Evolutionary conservation across 257 asterid species (phyloP).

Genomic region (Fraxinus excelsior): DNA sequence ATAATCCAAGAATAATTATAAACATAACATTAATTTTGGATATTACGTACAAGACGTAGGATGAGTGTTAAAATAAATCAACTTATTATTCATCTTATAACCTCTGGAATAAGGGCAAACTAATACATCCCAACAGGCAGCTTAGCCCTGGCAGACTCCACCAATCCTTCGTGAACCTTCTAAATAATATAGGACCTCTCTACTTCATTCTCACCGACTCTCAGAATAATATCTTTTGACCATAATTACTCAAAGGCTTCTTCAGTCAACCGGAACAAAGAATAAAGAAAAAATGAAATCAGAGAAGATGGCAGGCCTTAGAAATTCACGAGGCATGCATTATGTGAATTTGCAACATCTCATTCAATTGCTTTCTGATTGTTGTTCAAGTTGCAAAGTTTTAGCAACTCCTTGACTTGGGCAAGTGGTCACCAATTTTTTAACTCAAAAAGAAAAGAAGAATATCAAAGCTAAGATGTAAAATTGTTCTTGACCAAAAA

Average conservation of each 20-base stretch:
- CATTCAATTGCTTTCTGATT: neutral
- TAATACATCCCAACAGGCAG: neutral
- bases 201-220: neutral
- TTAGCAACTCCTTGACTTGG: neutral
- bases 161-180: neutral
- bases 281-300: neutral
- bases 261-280: neutral
- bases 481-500: neutral
- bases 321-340: neutral
- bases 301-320: neutral
- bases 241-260: neutral
- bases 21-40: neutral
- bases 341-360: neutral
- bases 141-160: neutral
- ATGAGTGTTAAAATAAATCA: neutral
- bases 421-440: neutral
- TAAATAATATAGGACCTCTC: neutral
- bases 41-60: neutral
- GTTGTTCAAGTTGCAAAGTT: neutral
- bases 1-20: neutral
- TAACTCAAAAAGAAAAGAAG: neutral
- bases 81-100: neutral
- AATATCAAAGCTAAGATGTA: neutral
- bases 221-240: neutral
- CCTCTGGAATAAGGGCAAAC: neutral